These are phyloP conservation scores for Colletotrichum chrysophilum DNA, from an alignment of 2,329 filamentous ascomycete genomes.

Conservation along the genomic window DNA sequence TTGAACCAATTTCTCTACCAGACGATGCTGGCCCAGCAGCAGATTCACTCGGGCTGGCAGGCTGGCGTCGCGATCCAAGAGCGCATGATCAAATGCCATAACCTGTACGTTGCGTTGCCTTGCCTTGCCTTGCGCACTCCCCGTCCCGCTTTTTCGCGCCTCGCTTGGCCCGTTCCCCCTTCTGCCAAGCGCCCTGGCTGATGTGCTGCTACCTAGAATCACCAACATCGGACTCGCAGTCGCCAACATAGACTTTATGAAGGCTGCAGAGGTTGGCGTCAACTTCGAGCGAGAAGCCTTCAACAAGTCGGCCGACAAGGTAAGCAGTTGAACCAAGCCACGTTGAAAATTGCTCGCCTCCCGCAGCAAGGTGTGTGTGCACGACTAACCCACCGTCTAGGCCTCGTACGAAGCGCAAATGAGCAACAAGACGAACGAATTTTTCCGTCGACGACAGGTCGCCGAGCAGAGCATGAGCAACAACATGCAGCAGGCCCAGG, in stretches of 20 bases:
- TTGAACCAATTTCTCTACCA: constrained; percentile 46
- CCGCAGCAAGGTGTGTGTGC: neutral
- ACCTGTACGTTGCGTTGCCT: constrained; percentile 38
- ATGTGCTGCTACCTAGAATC: constrained; percentile 41
- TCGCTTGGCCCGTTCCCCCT: neutral
- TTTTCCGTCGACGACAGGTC: constrained; percentile 55
- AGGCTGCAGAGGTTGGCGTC: constrained; percentile 47
- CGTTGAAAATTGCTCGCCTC: neutral
- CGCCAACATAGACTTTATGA: constrained; percentile 42
- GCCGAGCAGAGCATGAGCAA: constrained; percentile 56
- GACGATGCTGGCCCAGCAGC: constrained; percentile 38
- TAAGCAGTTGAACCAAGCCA: constrained; percentile 30
- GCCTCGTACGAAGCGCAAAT: constrained; percentile 56
- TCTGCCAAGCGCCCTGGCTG: neutral
- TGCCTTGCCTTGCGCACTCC: neutral
- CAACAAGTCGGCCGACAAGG: constrained; percentile 51
- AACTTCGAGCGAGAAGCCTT: constrained; percentile 55
- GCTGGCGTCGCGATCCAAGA: constrained; percentile 40
- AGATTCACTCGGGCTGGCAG: constrained; percentile 44
- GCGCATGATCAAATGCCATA: constrained; percentile 47
- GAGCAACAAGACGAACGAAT: constrained; percentile 49
- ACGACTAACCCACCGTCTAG: constrained; percentile 33
- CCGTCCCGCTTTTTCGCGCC: neutral
- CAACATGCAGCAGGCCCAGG: constrained; percentile 53
- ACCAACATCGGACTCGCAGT: constrained; percentile 55